Conservation (phyloP, 176 grass and related monocot species). For the Oryza nivara region DNA sequence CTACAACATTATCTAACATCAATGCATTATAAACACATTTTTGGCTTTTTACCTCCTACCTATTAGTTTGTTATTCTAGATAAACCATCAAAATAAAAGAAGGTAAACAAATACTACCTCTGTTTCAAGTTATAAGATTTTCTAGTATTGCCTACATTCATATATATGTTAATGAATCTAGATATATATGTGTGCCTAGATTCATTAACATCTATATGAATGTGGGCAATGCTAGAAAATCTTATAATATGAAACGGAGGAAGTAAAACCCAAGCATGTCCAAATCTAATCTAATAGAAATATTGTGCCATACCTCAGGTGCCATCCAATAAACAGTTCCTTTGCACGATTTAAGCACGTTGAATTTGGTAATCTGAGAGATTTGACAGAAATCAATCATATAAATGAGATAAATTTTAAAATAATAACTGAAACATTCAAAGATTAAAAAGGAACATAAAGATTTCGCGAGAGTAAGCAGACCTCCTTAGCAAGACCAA, state of each 20-base stretch:
- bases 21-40: not conserved
- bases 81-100: slow-evolving; percentile 5
- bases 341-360: slow-evolving; percentile 81
- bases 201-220: too few species aligned
- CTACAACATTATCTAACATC: slow-evolving; percentile 7
- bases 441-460: slow-evolving; percentile 2
- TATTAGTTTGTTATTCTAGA: slow-evolving; percentile 7
- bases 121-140: too few species aligned
- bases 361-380: slow-evolving; percentile 83
- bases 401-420: slow-evolving; percentile 25
- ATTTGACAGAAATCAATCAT: slow-evolving; percentile 24
- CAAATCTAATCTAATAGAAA: slow-evolving; percentile 19
- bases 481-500: slow-evolving; percentile 95
- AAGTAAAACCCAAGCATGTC: slow-evolving; percentile 1
- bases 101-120: not conserved
- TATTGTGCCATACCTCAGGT: slow-evolving; percentile 76
- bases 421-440: slow-evolving; percentile 17
- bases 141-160: too few species aligned
- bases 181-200: too few species aligned
- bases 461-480: slow-evolving; percentile 19
- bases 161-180: too few species aligned
- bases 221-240: too few species aligned
- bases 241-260: too few species aligned
- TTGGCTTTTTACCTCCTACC: not conserved
- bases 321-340: slow-evolving; percentile 99